phyloP scores from a whole-genome alignment of 805 yeast genomes.

The Grigorovia transvaalensis region DNA sequence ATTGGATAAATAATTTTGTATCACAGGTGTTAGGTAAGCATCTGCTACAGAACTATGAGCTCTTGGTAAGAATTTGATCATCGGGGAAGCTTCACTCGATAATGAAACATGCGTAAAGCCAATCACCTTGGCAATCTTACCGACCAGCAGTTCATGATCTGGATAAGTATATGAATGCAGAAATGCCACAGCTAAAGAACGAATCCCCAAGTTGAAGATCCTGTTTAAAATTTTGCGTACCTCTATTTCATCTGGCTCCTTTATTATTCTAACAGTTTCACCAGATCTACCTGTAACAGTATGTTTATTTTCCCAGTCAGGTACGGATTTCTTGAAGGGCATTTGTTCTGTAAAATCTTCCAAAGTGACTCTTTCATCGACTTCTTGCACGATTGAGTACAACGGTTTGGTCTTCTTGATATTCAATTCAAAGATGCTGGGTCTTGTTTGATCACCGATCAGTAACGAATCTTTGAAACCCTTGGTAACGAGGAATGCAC shows the following conservation, averaged over 20 bases:
- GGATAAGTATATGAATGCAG: slow-evolving; percentile 67
- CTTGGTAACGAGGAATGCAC: slow-evolving; percentile 76
- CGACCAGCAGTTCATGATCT: slow-evolving; percentile 53
- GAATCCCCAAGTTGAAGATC: slow-evolving; percentile 47
- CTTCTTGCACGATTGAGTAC: slow-evolving; percentile 67
- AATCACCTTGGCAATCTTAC: slow-evolving; percentile 45
- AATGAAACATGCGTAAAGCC: slow-evolving; percentile 65
- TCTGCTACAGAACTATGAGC: slow-evolving; percentile 74
- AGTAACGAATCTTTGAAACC: slow-evolving; percentile 76
- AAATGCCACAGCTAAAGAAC: slow-evolving; percentile 61
- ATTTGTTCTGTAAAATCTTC: slow-evolving; percentile 77
- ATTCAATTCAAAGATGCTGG: slow-evolving; percentile 75
- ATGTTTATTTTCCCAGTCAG: slow-evolving; percentile 17
- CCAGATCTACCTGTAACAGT: slow-evolving; percentile 53
- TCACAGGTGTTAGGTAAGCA: slow-evolving; percentile 75
- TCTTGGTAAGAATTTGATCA: slow-evolving; percentile 67
- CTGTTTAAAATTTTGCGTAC: slow-evolving; percentile 34
- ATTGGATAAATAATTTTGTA: slow-evolving; percentile 49
- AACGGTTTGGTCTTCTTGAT: slow-evolving; percentile 62
- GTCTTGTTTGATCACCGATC: slow-evolving; percentile 89
- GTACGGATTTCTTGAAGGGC: slow-evolving; percentile 14
- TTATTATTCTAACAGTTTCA: slow-evolving; percentile 50
- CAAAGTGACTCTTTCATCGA: slow-evolving; percentile 83
- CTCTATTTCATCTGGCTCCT: slow-evolving; percentile 38
- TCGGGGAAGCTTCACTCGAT: slow-evolving; percentile 61